Evolutionary conservation across 108 stramenopile species (phyloP), one percentile per base, ranked within the genome.

Genomic region (Chaetoceros tenuissimus): DNA sequence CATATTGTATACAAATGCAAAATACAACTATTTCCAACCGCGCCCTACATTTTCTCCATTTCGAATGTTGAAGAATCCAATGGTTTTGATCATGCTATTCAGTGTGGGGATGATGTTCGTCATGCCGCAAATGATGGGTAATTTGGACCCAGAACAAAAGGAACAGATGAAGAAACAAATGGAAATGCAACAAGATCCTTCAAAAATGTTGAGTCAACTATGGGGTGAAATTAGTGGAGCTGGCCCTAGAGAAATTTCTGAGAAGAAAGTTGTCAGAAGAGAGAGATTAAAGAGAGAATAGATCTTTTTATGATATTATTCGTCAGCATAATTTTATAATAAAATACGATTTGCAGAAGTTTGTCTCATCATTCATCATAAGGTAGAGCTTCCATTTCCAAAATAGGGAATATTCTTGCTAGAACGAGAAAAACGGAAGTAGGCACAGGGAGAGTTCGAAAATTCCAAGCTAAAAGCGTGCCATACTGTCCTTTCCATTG

Each of bases 111-210:
- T 84, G 64, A 82, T 94, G 86, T 64, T 80, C 28, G 26, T 81
- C 28, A 89, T 94, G 92, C 92, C 92, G 2, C 71, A 86, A 72
- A 82, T 94, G 80, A 94, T 94, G 92, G 88, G 86, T 57, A 74
- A 68, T 43, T 34, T 94, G 59, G 88, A 89, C 62, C 84, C 86
- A 1, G 92, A 89, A 59, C 88, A 94, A 73, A 79, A 78, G 72
- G 84, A 80, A 59, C 66, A 71, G 58, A 90, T 94, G 88, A 78
- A 79, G 60, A 67, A 77, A 48, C 88, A 94, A 62, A 86, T 94
- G 88, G 78, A 73, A 49, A 74, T 75, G 54, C 88, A 89, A 72
- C 71, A 85, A 51, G 88, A 94, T 73, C 92, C 92, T n/a, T 61
- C 80, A 17, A 81, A 87, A 74, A 85, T 87, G 84, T 62, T 94